phyloP scores from a whole-genome alignment of 139 green algal species.

The Nannochloris sp. region DNA sequence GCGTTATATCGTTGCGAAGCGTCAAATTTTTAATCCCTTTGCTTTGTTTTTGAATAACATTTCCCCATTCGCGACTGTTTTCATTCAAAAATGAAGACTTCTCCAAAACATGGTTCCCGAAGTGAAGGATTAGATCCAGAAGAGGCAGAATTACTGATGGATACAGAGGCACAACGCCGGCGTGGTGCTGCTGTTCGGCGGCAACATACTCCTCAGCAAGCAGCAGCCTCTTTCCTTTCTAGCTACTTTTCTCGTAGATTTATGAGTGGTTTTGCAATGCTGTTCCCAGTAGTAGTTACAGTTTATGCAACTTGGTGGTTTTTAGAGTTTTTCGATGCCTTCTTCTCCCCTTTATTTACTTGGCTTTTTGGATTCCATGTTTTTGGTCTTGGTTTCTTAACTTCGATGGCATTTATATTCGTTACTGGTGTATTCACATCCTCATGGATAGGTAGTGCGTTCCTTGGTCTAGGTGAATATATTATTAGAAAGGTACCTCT shows the following conservation, averaged over 20 bases:
- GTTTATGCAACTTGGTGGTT: slow-evolving; percentile 73
- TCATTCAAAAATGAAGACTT: slow-evolving; percentile 74
- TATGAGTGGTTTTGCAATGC: slow-evolving; percentile 61
- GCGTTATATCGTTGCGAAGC: background rate
- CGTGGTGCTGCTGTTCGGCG: background rate
- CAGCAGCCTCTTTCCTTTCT: slow-evolving; percentile 21
- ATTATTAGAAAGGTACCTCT: slow-evolving; percentile 87
- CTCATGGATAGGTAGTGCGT: slow-evolving; percentile 70
- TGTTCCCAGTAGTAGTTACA: slow-evolving; percentile 86
- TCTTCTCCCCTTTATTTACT: slow-evolving; percentile 79
- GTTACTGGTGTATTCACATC: slow-evolving; percentile 53
- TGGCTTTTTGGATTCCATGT: slow-evolving; percentile 82
- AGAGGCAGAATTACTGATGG: slow-evolving; percentile 5
- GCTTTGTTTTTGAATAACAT: background rate
- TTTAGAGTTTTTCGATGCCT: slow-evolving; percentile 86
- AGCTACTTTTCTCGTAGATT: slow-evolving; percentile 49
- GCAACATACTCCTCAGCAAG: slow-evolving; percentile 10
- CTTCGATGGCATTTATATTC: slow-evolving; percentile 73
- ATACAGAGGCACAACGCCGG: background rate
- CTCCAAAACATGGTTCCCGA: slow-evolving; percentile 65
- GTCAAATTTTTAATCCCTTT: background rate
- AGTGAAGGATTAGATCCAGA: background rate
- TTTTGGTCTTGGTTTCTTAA: slow-evolving; percentile 77
- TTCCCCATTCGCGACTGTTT: slow-evolving; percentile 83
- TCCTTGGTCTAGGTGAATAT: slow-evolving; percentile 81